Percentiles rank a stretch among this genome's conserved stretches.
These are phyloP conservation scores for Solanum pennellii DNA, from an alignment of 257 asterid genomes.

Conservation along the genomic window DNA sequence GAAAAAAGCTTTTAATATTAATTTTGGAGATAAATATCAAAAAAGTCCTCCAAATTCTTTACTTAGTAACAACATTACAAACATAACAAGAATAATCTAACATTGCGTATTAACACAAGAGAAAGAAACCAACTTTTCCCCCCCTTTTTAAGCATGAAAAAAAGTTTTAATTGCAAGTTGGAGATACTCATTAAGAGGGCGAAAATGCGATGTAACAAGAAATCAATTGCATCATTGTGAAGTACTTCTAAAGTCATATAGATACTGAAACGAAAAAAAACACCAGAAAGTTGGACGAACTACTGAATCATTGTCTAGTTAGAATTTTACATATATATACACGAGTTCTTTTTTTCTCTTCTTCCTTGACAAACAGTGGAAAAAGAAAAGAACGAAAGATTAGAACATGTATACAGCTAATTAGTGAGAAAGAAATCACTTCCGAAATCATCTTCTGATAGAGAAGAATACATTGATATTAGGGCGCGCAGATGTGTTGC, in stretches of 20 bases:
- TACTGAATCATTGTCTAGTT: slow-evolving; percentile 9
- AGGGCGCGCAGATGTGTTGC: slow-evolving; percentile 12
- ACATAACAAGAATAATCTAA: not conserved
- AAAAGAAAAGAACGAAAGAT: slow-evolving; percentile 1
- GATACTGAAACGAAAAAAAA: not conserved
- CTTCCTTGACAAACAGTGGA: slow-evolving; percentile 3
- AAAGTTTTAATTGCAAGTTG: not conserved
- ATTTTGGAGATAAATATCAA: not conserved
- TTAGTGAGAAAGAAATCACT: slow-evolving; percentile 24
- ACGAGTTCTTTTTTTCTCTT: slow-evolving; percentile 24
- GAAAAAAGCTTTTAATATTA: not conserved
- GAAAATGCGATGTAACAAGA: not conserved
- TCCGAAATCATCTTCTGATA: slow-evolving; percentile 38
- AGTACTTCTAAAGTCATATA: not conserved
- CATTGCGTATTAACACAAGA: too few relatives aligned
- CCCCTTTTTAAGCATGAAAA: not conserved
- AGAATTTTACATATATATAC: slow-evolving; percentile 33
- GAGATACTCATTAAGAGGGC: not conserved
- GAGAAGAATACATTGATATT: slow-evolving; percentile 17
- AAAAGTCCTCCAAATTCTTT: not conserved
- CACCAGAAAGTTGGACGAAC: not conserved
- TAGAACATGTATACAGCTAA: slow-evolving; percentile 30
- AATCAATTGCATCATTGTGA: not conserved
- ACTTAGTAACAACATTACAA: not conserved
- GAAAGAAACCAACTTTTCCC: not conserved